These are phyloP conservation scores for Naganishia sp. DNA, from an alignment of 1,284 basidiomycete species.

Conservation along the genomic window DNA sequence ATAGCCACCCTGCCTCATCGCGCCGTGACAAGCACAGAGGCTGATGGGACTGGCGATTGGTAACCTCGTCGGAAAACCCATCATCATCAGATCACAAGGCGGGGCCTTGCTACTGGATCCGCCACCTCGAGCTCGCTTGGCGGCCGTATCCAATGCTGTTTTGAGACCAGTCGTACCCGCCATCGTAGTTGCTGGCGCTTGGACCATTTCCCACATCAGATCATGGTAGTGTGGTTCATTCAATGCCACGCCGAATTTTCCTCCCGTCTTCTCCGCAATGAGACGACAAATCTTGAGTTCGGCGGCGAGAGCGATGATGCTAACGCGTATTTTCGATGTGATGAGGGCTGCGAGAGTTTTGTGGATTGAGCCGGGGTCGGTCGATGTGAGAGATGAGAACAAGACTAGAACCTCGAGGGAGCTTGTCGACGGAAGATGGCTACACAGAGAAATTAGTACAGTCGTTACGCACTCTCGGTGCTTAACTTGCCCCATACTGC, in stretches of 20 bases:
- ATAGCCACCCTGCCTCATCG: conserved; percentile 86
- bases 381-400: conserved; percentile 92
- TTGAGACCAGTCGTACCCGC: conserved; percentile 43
- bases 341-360: conserved; percentile 82
- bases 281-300: conserved; percentile 97
- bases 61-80: conserved; percentile 95
- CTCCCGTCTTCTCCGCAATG: conserved; percentile 83
- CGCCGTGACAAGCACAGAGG: conserved; percentile 90
- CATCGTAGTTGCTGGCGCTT: conserved; percentile 80
- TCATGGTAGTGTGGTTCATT: conserved; percentile 98
- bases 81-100: conserved; percentile 91
- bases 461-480: background rate
- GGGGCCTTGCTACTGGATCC: conserved; percentile 58
- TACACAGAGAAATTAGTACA: conserved; percentile 46
- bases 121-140: conserved; percentile 34
- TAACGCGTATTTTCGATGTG: conserved; percentile 81
- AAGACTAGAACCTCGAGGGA: conserved; percentile 92
- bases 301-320: conserved; percentile 86
- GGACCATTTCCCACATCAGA: conserved; percentile 90
- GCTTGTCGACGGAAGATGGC: conserved; percentile 91
- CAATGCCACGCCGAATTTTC: conserved; percentile 89
- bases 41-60: conserved; percentile 67
- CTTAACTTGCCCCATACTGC: conserved; percentile 74
- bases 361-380: conserved; percentile 95
- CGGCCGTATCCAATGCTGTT: conserved; percentile 59